Base-by-base conservation (phyloP, 257 asterid species). In the Knoxia roxburghii region DNA sequence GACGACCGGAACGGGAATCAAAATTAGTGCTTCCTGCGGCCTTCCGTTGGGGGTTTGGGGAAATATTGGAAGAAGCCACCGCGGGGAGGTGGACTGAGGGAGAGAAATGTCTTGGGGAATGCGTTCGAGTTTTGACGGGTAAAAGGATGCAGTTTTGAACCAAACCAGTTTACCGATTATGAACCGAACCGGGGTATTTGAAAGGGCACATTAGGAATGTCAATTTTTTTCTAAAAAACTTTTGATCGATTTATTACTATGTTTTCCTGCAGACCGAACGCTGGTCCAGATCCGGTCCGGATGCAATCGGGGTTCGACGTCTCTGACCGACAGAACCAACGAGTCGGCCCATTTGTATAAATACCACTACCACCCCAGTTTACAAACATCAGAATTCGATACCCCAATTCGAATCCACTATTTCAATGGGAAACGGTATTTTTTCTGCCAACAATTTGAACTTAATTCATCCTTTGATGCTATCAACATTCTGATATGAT, bases 371-470 rank as follows among this genome's bases (percentile, higher is more conserved):
- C 45, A 7, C 7, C 26, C 26, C 27, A 21, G 0, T 21, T 50
- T 21, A 50, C 13, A 21, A 18, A 35, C 65, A 33, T n/a, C 43
- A 35, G 17, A 9, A 4, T 45, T 64, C 41, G 4, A 26, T 46
- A 56, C 21, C 12, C 14, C 21, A 32, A 14, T 33, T 62, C 55
- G 15, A 64, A n/a, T 11, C 41, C n/a, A 33, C 6, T 3, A 37
- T 3, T 3, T 37, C 41, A 37, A 72, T 72, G 76, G 76, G 76
- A 55, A 57, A 72, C 54, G 76, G 76, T 72, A 64, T 9, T 40
- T n/a, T n/a, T 26, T 48, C 33, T 32, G 9, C 49, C 49, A 27
- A 53, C 40, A 1, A 20, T 50, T 24, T n/a, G 54, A 26, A 23
- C 26, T 52, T 27, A 37, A 37, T n/a, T n/a, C n/a, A n/a, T n/a